Base-by-base conservation (phyloP, 495 filamentous ascomycete species). In the Saxophila tyrrhenica region DNA sequence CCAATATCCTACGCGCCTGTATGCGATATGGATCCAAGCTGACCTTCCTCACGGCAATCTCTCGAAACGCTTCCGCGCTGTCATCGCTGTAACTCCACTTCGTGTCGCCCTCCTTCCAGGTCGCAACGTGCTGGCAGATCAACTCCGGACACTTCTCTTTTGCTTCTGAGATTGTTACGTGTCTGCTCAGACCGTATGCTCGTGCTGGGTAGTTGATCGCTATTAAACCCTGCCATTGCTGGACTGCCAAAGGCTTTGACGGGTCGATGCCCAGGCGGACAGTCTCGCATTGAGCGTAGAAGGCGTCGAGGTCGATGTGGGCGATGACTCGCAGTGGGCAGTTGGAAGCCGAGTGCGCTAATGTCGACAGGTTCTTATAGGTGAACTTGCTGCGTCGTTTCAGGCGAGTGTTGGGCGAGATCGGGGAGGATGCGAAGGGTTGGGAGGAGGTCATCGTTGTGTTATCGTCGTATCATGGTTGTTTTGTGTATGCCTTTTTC, bases 221-320 rank as follows among this genome's bases (percentile, higher is more conserved):
- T 52, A 98, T 97, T 17, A 98, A 76, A 16, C 86, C 90, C 68
- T 79, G 74, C 79, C 79, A 87, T 72, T 87, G 85, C 66, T 91
- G 89, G n/a, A 98, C 92, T 1, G 92, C 92, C 29, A 98, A 76
- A 5, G 92, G 92, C 48, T 79, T 76, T 38, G 86, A 78, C 54
- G 85, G 81, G 38, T 84, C 70, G 11, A 86, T 75, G 11, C 79
- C 82, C 35, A 96, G 74, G 8, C 94, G 83, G 2, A 94, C 82
- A 76, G 87, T 89, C 68, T 97, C 92, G 60, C 85, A 95, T 76
- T 98, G 92, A 2, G 94, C 92, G 62, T 98, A 98, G 70, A 97
- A 97, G 46, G 91, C 92, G 77, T 98, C 92, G 58, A 98, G 81
- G 66, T 98, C 92, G 55, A 97, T 78, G 64, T 96, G 92, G 19